These are phyloP conservation scores for Apiotrichum gracile DNA, from an alignment of 1,284 basidiomycete genomes.

Conservation along the genomic window DNA sequence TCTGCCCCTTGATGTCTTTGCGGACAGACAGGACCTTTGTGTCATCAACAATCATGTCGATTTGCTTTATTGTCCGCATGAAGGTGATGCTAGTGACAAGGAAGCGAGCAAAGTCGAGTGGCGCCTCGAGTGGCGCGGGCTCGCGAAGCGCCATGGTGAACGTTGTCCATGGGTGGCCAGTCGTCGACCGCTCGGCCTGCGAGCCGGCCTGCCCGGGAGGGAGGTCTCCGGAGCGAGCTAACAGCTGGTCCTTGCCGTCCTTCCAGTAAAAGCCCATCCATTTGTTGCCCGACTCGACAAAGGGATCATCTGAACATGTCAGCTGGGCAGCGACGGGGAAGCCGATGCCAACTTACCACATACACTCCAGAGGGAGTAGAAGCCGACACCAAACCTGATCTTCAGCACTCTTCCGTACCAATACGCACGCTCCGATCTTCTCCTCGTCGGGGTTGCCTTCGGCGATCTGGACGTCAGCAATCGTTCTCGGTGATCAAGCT, in stretches of 20 bases:
- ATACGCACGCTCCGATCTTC: constrained; percentile 48
- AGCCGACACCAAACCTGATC: constrained; percentile 49
- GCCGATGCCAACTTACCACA: constrained; percentile 32
- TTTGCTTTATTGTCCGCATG: constrained; percentile 71
- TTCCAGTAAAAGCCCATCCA: constrained; percentile 99
- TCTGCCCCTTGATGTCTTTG: constrained; percentile 60
- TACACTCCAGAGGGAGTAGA: constrained; percentile 52
- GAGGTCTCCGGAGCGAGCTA: constrained; percentile 67
- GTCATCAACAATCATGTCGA: constrained; percentile 75
- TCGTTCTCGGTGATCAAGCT: neutral
- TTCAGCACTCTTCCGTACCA: neutral
- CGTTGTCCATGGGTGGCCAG: constrained; percentile 65
- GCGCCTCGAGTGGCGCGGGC: constrained; percentile 69
- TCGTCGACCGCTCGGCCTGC: constrained; percentile 26
- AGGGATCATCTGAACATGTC: constrained; percentile 67
- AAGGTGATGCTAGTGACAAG: constrained; percentile 90
- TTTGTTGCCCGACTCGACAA: constrained; percentile 80
- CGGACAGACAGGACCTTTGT: constrained; percentile 66
- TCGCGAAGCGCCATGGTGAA: constrained; percentile 89
- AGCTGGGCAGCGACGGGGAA: neutral
- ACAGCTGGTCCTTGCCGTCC: constrained; percentile 76
- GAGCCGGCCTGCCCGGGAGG: constrained; percentile 47
- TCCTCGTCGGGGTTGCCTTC: constrained; percentile 53
- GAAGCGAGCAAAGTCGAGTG: constrained; percentile 82
- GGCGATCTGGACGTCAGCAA: constrained; percentile 33